A percentile compares a stretch with the other conserved stretches of the same genome.
These are phyloP conservation scores for Juglanconis oblonga DNA, from an alignment of 2,329 filamentous ascomycete species.

Conservation along the genomic window DNA sequence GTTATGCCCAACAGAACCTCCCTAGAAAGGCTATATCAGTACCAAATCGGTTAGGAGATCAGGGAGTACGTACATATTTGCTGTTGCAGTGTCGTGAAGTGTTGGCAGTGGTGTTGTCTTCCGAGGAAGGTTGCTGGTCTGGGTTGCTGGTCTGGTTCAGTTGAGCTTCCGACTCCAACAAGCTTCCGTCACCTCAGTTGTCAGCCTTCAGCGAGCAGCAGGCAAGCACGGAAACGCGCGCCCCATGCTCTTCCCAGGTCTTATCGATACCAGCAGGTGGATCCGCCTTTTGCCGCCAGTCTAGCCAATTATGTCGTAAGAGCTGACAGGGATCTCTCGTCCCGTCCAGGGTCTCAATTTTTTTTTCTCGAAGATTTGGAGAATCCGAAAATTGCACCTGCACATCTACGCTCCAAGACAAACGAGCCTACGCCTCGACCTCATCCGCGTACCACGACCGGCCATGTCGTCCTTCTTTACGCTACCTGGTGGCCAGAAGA, in stretches of 20 bases:
- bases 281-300: background rate
- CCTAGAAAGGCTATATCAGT: constrained; percentile 48
- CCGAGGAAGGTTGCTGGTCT: too few relatives aligned
- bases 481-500: constrained; percentile 79
- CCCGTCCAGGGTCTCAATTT: constrained; percentile 17
- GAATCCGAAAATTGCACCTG: constrained; percentile 6
- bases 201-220: background rate
- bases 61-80: constrained; percentile 20
- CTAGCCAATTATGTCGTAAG: background rate
- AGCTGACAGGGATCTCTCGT: background rate
- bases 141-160: constrained; percentile 2
- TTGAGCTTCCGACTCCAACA: background rate
- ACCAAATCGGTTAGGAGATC: background rate
- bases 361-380: constrained; percentile 6
- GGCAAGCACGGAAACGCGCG: constrained; percentile 17
- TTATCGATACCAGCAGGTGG: constrained; percentile 2
- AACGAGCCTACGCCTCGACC: constrained; percentile 16
- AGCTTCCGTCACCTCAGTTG: constrained; percentile 17
- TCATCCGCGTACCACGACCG: constrained; percentile 20
- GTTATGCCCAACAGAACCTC: constrained; percentile 98
- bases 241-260: background rate
- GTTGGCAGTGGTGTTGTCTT: constrained; percentile 1
- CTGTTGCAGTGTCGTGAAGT: background rate
- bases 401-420: constrained; percentile 20
- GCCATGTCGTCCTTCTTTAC: constrained; percentile 97